These are phyloP conservation scores for Crucibulum laeve DNA, from an alignment of 768 basidiomycete species.

Conservation along the genomic window DNA sequence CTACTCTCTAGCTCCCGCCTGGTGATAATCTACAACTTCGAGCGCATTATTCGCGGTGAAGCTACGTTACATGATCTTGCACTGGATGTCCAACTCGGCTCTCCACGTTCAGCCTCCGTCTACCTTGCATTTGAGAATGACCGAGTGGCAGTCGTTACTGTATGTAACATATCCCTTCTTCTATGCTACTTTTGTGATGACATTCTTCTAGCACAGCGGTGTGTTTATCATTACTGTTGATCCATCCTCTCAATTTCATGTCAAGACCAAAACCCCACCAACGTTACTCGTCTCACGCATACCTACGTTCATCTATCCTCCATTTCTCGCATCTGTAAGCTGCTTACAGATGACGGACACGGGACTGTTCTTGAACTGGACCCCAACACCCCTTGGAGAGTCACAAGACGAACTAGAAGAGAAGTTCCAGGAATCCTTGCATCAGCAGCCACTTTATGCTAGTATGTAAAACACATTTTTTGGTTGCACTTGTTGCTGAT, in stretches of 20 bases:
- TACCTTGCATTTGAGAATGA: constrained; percentile 48
- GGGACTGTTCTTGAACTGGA: constrained; percentile 46
- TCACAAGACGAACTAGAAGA: no score
- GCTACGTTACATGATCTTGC: constrained; percentile 24
- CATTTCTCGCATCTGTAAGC: constrained; percentile 26
- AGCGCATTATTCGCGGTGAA: constrained; percentile 24
- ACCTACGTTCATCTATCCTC: constrained; percentile 23
- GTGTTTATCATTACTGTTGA: constrained; percentile 26
- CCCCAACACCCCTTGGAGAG: neutral
- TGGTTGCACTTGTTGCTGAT: no score
- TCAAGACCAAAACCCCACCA: constrained; percentile 7
- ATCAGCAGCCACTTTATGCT: no score
- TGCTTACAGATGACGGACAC: constrained; percentile 56
- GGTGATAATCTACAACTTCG: constrained; percentile 37
- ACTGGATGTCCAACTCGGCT: constrained; percentile 36
- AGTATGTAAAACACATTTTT: no score
- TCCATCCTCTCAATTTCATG: constrained; percentile 5
- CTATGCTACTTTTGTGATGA: constrained; percentile 5
- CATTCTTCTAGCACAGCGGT: constrained; percentile 19
- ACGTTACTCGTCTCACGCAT: constrained; percentile 19
- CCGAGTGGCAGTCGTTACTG: constrained; percentile 44
- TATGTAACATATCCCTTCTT: constrained; percentile 15
- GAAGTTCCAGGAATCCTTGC: no score
- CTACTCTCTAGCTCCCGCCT: constrained; percentile 34
- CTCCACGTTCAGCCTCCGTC: constrained; percentile 29